These are phyloP conservation scores for Prunus yedoensis DNA, from an alignment of 331 rosid genomes.

Conservation along the genomic window DNA sequence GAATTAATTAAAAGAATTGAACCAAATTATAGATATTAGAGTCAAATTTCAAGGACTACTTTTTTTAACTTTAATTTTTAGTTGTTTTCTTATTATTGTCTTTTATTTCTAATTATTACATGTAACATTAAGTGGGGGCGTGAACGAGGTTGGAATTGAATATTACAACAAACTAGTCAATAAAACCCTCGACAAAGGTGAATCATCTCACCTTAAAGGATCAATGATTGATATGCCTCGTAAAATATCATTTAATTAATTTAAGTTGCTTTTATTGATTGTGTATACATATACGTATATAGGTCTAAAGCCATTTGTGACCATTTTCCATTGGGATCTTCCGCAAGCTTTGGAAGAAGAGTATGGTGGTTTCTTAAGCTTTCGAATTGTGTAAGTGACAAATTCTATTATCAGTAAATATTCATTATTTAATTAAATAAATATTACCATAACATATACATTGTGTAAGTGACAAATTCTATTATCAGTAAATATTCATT, in stretches of 20 bases:
- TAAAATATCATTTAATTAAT: neutral
- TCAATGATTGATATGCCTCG: neutral
- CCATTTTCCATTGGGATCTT: slow-evolving; percentile 70
- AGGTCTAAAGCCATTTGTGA: slow-evolving; percentile 52
- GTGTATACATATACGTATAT: neutral
- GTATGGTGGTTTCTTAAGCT: slow-evolving; percentile 47
- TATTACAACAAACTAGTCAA: slow-evolving; percentile 63
- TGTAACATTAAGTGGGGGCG: slow-evolving; percentile 42
- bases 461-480: neutral
- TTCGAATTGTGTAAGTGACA: slow-evolving; percentile 27
- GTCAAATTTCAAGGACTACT: neutral
- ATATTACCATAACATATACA: too few species aligned
- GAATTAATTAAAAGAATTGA: too few species aligned
- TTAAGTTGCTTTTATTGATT: too few species aligned
- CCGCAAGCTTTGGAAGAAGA: slow-evolving; percentile 64
- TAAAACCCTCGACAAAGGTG: slow-evolving; percentile 46
- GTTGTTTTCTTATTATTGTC: neutral
- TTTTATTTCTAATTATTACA: neutral
- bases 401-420: too few species aligned
- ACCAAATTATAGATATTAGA: neutral
- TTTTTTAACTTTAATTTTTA: neutral
- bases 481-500: neutral
- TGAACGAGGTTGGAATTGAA: slow-evolving; percentile 47
- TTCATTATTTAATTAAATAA: too few species aligned
- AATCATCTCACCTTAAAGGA: neutral